phyloP scores from a whole-genome alignment of 768 basidiomycete species.

The Mycena vitilis region DNA sequence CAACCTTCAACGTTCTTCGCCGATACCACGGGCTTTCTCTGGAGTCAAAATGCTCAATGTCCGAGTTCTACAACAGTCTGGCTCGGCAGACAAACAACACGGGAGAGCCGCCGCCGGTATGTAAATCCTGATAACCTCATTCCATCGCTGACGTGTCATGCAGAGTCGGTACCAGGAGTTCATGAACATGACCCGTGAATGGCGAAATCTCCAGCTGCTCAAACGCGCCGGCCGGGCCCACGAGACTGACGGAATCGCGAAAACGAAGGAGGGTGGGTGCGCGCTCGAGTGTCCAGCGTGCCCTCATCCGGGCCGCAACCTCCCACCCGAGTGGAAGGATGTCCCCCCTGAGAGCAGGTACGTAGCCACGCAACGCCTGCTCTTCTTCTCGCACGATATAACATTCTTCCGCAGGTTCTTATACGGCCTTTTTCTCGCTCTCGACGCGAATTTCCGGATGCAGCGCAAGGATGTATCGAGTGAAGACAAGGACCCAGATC shows the following conservation, averaged over 20 bases:
- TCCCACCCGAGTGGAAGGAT: constrained; percentile 35
- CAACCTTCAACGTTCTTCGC: constrained; percentile 16
- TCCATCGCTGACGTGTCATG: neutral
- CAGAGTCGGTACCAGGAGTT: constrained; percentile 36
- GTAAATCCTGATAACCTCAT: neutral
- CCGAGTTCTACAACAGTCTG: constrained; percentile 19
- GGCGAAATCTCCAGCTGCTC: constrained; percentile 39
- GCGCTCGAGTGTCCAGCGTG: constrained; percentile 41
- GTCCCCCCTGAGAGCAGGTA: constrained; percentile 15
- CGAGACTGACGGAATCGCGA: constrained; percentile 32
- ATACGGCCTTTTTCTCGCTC: constrained; percentile 18
- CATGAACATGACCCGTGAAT: constrained; percentile 32
- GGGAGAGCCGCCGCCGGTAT: constrained; percentile 8
- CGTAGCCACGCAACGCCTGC: neutral
- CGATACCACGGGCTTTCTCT: constrained; percentile 14
- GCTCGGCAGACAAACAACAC: constrained; percentile 8
- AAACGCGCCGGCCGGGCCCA: constrained; percentile 36
- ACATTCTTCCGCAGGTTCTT: constrained; percentile 9
- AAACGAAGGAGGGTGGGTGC: constrained; percentile 32
- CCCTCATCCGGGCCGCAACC: constrained; percentile 40
- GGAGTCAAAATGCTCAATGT: constrained; percentile 18
- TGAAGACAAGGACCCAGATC: constrained; percentile 22
- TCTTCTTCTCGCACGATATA: too few relatives aligned
- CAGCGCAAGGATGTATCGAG: constrained; percentile 31
- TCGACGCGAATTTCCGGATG: constrained; percentile 36